These are phyloP conservation scores for Ambrosia artemisiifolia DNA, from an alignment of 129 eudicot species.

Conservation along the genomic window DNA sequence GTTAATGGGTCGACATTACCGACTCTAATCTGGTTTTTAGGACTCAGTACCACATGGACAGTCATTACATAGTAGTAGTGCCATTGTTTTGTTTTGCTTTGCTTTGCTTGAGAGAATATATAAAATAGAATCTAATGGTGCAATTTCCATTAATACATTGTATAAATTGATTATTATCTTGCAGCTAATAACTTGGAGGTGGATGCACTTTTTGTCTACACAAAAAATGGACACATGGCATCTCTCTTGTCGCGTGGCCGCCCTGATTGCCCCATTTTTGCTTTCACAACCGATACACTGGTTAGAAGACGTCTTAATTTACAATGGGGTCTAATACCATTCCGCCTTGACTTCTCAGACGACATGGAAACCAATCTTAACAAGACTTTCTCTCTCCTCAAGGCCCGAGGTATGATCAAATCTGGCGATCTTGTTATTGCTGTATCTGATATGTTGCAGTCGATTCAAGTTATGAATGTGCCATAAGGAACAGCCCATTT, in stretches of 20 bases:
- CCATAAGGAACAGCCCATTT: conserved; percentile 37
- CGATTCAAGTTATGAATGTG: conserved; percentile 86
- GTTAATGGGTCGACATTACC: too few relatives aligned
- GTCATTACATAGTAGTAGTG: too few relatives aligned
- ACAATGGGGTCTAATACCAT: conserved; percentile 94
- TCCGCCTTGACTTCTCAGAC: conserved; percentile 75
- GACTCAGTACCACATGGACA: too few relatives aligned
- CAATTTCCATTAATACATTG: neutral
- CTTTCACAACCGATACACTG: conserved; percentile 68
- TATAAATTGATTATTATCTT: conserved; percentile 17
- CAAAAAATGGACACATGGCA: conserved; percentile 86
- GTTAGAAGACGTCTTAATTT: conserved; percentile 77
- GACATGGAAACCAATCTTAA: conserved; percentile 91
- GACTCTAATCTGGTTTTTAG: too few relatives aligned
- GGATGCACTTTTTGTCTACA: conserved; percentile 84
- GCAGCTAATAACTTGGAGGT: conserved; percentile 89
- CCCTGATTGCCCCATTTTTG: conserved; percentile 93
- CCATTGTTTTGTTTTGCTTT: too few relatives aligned
- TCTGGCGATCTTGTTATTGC: conserved; percentile 87
- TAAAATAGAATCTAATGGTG: neutral
- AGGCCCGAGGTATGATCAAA: conserved; percentile 92
- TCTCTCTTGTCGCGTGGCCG: conserved; percentile 87
- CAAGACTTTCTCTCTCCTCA: conserved; percentile 76
- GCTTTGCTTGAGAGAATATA: too few relatives aligned
- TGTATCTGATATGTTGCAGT: conserved; percentile 92